Percentiles rank a stretch among this genome's conserved stretches.
These are phyloP conservation scores for Clausena lansium DNA, from an alignment of 345 rosid species.

Conservation along the genomic window DNA sequence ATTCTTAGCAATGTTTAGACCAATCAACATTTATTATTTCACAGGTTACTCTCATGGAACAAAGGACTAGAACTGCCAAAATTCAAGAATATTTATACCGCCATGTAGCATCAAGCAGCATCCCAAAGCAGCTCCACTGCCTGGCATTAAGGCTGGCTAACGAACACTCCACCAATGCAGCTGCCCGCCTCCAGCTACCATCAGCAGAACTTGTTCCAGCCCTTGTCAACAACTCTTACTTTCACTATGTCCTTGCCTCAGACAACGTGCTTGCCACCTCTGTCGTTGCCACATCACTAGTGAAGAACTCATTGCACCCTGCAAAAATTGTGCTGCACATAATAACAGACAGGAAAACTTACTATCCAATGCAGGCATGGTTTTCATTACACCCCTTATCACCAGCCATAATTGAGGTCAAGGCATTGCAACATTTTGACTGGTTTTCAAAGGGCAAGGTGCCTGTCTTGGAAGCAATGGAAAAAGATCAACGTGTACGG, in stretches of 20 bases:
- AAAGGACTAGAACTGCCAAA: conserved; percentile 88
- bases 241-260: conserved; percentile 83
- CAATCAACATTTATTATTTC: background rate
- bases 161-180: conserved; percentile 88
- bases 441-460: conserved; percentile 95
- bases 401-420: conserved; percentile 89
- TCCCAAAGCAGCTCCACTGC: conserved; percentile 93
- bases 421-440: conserved; percentile 95
- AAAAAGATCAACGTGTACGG: conserved; percentile 84
- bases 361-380: conserved; percentile 99
- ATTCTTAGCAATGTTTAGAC: background rate
- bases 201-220: conserved; percentile 74
- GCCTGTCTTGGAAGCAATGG: conserved; percentile 97
- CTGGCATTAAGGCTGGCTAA: conserved; percentile 75
- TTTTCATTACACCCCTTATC: conserved; percentile 79
- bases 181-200: conserved; percentile 94
- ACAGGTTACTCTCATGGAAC: conserved; percentile 73
- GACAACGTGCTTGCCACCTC: conserved; percentile 94
- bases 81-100: conserved; percentile 89
- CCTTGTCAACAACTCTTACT: conserved; percentile 78
- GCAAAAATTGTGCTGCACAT: conserved; percentile 75
- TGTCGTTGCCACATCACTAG: conserved; percentile 78
- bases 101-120: conserved; percentile 93
- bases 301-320: conserved; percentile 61
- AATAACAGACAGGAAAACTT: conserved; percentile 89